A percentile compares a stretch with the other conserved stretches of the same genome.
Evolutionary conservation across 2,329 filamentous ascomycete species (phyloP).

Genomic region (Intubia oerlemansii): DNA sequence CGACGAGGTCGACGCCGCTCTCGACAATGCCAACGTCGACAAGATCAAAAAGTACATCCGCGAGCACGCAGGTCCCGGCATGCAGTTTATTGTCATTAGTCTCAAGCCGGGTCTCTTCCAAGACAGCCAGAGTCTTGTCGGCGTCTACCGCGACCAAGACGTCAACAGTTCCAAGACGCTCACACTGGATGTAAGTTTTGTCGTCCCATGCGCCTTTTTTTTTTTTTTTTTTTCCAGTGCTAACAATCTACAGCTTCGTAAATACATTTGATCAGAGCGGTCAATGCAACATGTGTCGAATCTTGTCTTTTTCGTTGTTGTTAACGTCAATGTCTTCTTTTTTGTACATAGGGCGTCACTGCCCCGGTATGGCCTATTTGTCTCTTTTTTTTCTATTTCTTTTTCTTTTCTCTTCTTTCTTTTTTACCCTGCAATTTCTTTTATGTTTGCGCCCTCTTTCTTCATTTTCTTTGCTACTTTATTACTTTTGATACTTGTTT

Average conservation of each 20-base stretch:
- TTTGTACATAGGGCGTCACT: too few relatives aligned
- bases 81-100: conserved; percentile 98
- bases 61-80: conserved; percentile 83
- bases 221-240: not conserved
- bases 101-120: conserved; percentile 93
- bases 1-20: conserved; percentile 89
- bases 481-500: too few relatives aligned
- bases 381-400: not conserved
- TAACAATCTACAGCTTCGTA: conserved; percentile 3
- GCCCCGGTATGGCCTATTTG: too few relatives aligned
- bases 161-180: conserved; percentile 82
- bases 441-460: not conserved
- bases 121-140: conserved; percentile 85
- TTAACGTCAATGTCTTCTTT: too few relatives aligned
- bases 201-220: not conserved
- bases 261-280: too few relatives aligned
- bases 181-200: conserved; percentile 72
- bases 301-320: too few relatives aligned
- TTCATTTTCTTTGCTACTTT: not conserved
- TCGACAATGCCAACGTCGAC: conserved; percentile 95
- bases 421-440: not conserved
- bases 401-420: not conserved
- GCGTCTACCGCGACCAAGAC: conserved; percentile 85
- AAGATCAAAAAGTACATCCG: conserved; percentile 93
- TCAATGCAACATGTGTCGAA: too few relatives aligned